phyloP scores from a whole-genome alignment of 2,329 filamentous ascomycete species.

The Chrysosporium keratinophilum region DNA sequence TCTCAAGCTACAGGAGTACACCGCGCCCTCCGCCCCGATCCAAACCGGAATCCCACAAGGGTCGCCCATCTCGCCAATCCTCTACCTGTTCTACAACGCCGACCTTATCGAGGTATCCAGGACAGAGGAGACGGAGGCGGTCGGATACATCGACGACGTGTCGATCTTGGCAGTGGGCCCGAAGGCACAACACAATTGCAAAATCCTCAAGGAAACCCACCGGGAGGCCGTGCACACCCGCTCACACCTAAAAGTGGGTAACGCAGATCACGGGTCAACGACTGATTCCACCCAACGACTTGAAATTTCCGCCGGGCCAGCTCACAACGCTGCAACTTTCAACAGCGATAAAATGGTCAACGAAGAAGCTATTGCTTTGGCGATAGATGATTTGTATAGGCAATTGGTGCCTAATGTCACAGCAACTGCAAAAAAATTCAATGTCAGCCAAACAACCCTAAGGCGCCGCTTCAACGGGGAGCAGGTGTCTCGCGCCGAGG shows the following conservation, averaged over 20 bases:
- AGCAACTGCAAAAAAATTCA: too few species aligned
- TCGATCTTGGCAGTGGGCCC: constrained; percentile 10
- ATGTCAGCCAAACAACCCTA: too few species aligned
- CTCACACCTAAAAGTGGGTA: too few species aligned
- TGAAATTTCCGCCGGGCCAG: background rate
- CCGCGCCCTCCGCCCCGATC: background rate
- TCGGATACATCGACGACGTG: constrained; percentile 15
- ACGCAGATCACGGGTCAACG: too few species aligned
- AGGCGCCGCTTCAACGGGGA: too few species aligned
- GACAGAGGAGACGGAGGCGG: constrained; percentile 4
- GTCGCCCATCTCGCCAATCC: constrained; percentile 21
- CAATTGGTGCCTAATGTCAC: too few species aligned
- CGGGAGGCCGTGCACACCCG: constrained; percentile 12
- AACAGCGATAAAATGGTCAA: constrained; percentile 1
- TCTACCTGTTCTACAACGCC: constrained; percentile 24
- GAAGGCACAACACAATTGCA: constrained; percentile 15
- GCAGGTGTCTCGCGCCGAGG: too few species aligned
- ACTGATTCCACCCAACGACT: background rate
- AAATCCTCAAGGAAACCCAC: constrained; percentile 16
- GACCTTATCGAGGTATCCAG: constrained; percentile 18
- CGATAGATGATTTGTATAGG: constrained; percentile 9
- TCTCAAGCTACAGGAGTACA: constrained; percentile 15
- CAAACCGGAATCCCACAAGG: constrained; percentile 11
- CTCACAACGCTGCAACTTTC: background rate
- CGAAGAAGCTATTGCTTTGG: background rate